Evolutionary conservation across 305 asterid genomes (phyloP).

Genomic region (Solanum chacoense): DNA sequence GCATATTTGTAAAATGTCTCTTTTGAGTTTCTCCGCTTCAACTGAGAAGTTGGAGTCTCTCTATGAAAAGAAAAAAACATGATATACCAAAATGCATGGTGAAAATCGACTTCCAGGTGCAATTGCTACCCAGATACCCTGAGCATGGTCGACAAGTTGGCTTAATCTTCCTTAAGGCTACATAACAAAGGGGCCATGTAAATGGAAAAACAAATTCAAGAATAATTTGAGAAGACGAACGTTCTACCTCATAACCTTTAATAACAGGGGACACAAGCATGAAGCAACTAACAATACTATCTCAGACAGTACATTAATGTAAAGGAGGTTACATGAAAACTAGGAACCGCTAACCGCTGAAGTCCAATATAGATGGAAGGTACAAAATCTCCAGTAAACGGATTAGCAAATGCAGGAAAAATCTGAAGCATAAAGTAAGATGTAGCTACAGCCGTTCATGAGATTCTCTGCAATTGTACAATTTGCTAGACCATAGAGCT

Average conservation of each 20-base stretch:
- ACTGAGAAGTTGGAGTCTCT: neutral
- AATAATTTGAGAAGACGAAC: neutral
- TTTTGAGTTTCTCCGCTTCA: neutral
- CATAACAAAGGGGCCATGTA: neutral
- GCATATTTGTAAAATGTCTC: neutral
- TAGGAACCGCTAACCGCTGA: neutral
- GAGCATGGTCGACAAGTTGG: neutral
- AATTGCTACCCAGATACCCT: neutral
- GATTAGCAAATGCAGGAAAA: neutral
- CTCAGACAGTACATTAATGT: neutral
- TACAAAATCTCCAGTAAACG: neutral
- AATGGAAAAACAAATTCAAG: neutral
- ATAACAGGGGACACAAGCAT: neutral
- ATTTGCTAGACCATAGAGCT: neutral
- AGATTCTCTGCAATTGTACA: constrained; percentile 4
- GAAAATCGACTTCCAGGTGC: neutral
- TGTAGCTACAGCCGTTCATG: neutral
- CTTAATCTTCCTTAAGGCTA: neutral
- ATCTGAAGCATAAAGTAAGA: neutral
- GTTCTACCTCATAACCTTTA: neutral
- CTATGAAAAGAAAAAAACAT: neutral
- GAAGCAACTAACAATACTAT: neutral
- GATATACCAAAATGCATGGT: neutral
- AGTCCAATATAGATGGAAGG: neutral
- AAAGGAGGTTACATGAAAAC: neutral